Evolutionary conservation across 495 filamentous ascomycete genomes (phyloP).

Genomic region (Penicillium malachiteum): DNA sequence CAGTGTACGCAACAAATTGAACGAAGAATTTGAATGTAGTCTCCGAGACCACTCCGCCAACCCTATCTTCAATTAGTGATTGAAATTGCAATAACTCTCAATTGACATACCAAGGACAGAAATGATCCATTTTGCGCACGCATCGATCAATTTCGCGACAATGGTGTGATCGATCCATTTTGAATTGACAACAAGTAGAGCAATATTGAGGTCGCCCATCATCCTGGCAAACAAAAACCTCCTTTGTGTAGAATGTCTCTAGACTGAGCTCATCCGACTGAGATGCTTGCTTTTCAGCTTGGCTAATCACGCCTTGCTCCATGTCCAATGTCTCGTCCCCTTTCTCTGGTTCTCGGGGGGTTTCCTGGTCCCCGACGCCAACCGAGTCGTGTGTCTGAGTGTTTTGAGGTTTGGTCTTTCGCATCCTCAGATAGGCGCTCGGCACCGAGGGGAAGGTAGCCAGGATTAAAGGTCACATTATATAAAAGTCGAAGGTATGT

Average conservation of each 20-base stretch:
- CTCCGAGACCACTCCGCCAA: conserved; percentile 84
- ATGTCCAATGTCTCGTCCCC: conserved; percentile 21
- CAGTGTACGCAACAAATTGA: conserved; percentile 74
- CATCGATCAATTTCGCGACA: conserved; percentile 78
- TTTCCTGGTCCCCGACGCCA: conserved; percentile 14
- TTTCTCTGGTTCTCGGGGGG: conserved; percentile 24
- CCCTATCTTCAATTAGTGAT: conserved; percentile 46
- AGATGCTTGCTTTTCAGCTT: conserved; percentile 22
- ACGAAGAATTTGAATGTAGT: conserved; percentile 82
- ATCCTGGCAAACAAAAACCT: conserved; percentile 76
- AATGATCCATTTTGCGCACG: conserved; percentile 88
- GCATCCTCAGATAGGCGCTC: conserved; percentile 20
- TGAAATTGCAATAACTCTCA: not conserved
- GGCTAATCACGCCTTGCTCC: conserved; percentile 23
- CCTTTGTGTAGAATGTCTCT: conserved; percentile 68
- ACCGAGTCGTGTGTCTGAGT: conserved; percentile 17
- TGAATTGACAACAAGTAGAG: conserved; percentile 74
- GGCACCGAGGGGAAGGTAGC: conserved; percentile 62
- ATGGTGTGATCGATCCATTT: conserved; percentile 82
- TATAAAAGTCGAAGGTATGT: conserved; percentile 69
- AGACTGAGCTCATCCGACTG: conserved; percentile 33
- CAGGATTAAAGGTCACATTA: conserved; percentile 64
- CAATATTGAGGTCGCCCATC: conserved; percentile 84
- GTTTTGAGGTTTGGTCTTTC: conserved; percentile 11
- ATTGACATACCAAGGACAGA: conserved; percentile 74